Conservation (phyloP, 1,284 basidiomycete species). For the Neotropicomus parvogracilis region DNA sequence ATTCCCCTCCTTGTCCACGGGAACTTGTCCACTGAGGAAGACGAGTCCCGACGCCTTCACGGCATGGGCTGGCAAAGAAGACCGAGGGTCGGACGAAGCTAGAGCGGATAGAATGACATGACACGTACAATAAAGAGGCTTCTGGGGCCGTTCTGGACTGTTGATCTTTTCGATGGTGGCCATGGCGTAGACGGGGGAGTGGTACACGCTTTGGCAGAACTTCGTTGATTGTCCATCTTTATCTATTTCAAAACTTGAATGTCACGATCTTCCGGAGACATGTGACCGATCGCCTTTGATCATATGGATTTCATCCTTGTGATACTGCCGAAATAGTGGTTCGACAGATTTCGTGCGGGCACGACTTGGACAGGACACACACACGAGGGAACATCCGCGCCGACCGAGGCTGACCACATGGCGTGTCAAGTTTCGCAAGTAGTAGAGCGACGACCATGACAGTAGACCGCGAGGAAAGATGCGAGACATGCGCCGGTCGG, state of each 20-base stretch:
- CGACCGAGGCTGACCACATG: too few species aligned
- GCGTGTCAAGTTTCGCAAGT: too few species aligned
- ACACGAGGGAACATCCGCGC: too few species aligned
- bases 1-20: constrained; percentile 44
- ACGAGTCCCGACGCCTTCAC: constrained; percentile 54
- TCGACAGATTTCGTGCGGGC: too few species aligned
- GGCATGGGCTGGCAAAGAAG: constrained; percentile 50
- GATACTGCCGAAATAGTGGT: too few species aligned
- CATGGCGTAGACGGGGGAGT: constrained; percentile 30
- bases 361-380: too few species aligned
- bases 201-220: too few species aligned
- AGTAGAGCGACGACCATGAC: too few species aligned
- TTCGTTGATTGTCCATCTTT: neutral
- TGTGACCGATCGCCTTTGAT: constrained; percentile 3
- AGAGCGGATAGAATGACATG: neutral
- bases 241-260: constrained; percentile 8
- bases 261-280: neutral
- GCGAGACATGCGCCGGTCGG: too few species aligned
- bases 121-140: constrained; percentile 48
- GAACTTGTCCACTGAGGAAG: constrained; percentile 55
- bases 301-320: neutral
- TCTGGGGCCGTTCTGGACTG: constrained; percentile 40
- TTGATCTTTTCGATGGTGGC: constrained; percentile 49
- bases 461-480: too few species aligned
- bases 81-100: too few species aligned